Percentiles rank a stretch among this genome's conserved stretches.
Evolutionary conservation across 2,329 filamentous ascomycete genomes (phyloP).

Genomic region (Botrytis sinoallii): DNA sequence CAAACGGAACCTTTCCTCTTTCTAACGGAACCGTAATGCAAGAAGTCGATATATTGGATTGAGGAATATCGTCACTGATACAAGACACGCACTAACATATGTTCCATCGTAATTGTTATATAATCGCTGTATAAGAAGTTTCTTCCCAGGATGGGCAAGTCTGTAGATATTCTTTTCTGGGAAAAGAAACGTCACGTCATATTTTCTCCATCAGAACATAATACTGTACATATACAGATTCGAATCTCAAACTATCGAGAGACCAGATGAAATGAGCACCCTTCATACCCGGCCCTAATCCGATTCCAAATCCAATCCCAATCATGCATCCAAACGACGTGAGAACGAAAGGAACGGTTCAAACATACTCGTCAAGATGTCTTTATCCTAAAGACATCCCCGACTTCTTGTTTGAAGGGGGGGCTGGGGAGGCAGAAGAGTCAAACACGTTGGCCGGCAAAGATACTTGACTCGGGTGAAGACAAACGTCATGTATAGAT

Average conservation of each 20-base stretch:
- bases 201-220: not conserved
- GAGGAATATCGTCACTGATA: not conserved
- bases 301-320: not conserved
- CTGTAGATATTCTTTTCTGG: not conserved
- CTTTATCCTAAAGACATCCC: not conserved
- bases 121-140: constrained; percentile 1
- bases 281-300: not conserved
- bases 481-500: not conserved
- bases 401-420: not conserved
- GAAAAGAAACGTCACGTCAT: not conserved
- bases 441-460: not conserved
- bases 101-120: not conserved
- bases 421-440: not conserved
- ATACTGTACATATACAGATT: not conserved
- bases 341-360: not conserved
- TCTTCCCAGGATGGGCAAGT: not conserved
- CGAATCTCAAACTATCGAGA: not conserved
- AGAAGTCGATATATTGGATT: constrained; percentile 3
- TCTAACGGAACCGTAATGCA: not conserved
- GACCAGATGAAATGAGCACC: not conserved
- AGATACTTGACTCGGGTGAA: not conserved
- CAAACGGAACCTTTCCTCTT: constrained; percentile 9
- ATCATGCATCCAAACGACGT: not conserved
- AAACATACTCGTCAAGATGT: not conserved
- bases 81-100: not conserved